Evolutionary conservation across 129 eudicot genomes (phyloP), one percentile per base, ranked within the genome.

Genomic region (Flaveria ramosissima): DNA sequence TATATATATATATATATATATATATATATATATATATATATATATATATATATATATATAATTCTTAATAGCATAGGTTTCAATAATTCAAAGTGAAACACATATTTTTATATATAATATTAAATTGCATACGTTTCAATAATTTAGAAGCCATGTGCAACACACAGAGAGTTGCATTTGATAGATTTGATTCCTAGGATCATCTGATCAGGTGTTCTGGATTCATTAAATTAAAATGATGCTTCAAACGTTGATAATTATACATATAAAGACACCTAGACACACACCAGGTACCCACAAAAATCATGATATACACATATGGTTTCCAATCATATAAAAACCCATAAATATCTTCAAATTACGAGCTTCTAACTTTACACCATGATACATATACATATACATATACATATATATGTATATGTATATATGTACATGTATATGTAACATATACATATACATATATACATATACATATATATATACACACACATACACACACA

Each of bases 171-270:
- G 10, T 2, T 63, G 50, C 72, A 63, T 75, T 63, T 75, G 21
- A 27, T 75, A 75, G 79, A 62, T 75, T 75, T 75, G 62, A 75
- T 75, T 64, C 79, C 79, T 75, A n/a, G 79, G 72, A 75, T 48
- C 60, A 74, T 74, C 71, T 61, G 71, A 15, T 74, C 78, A 74
- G 61, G 71, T 61, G 78, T 74, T 30, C 26, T 50, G 63, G 32
- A 62, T 62, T 45, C 27, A 19, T 45, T 50, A 61, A 57, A 57
- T 39, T 41, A 46, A 42, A 42, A 56, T 59, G 6, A 57, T 56
- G 21, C 41, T 19, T 59, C 4, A 39, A 41, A 42, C 48, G 6
- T 66, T 56, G 12, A 63, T 63, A 60, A 0, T 26, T 30, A 16
- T 5, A 4, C 7, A 30, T 14, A 62, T 21, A 60, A 16, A 60